Base-by-base conservation (phyloP, 2,329 filamentous ascomycete species). In the Neonectria sp. region DNA sequence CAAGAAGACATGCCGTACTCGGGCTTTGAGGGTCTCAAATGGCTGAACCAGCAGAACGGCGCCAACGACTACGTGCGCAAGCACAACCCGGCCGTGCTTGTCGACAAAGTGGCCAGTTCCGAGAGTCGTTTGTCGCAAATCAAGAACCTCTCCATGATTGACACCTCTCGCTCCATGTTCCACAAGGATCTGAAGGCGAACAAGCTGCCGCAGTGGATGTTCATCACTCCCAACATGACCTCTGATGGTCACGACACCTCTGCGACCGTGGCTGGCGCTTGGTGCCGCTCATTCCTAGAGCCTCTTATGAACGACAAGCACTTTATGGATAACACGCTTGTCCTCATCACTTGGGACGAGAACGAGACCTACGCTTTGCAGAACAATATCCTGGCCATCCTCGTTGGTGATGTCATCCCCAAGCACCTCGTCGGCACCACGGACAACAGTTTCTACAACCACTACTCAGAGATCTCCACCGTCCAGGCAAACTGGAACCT, bases 61-160 rank as follows among this genome's bases (percentile, higher is more conserved):
- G 86, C 87, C 55, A 93, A 95, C 75, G 89, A 92, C 82, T 96
- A 96, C 77, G 93, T 95, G 8, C 90, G 94, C 76, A 95, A 96
- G 82, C 93, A 96, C 83, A 94, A 95, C 80, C 84, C 88, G 55
- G 81, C 86, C 17, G 82, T 95, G 63, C 83, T 92, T 61, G 93
- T 89, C 80, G 87, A 94, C 77, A 89, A 87, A 40, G 85, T 93
- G 58, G 86, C 91, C 65, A 83, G 85, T 59, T 86, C 86, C 56
- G 79, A 85, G 31, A 84, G 89, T 24, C 90, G 92, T 29, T 83
- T 93, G 1, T 85, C 87, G 6, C 86, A 90, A 77, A 91, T 93
- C 80, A 95, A 95, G 86, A 95, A 94, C 81, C 83, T 93, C 65
- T 82, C 80, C 53, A 70, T 82, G 68, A 70, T 75, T 12, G 77